Evolutionary conservation across 1,139 yeast genomes (phyloP).

Genomic region (Yamadazyma diospyri): DNA sequence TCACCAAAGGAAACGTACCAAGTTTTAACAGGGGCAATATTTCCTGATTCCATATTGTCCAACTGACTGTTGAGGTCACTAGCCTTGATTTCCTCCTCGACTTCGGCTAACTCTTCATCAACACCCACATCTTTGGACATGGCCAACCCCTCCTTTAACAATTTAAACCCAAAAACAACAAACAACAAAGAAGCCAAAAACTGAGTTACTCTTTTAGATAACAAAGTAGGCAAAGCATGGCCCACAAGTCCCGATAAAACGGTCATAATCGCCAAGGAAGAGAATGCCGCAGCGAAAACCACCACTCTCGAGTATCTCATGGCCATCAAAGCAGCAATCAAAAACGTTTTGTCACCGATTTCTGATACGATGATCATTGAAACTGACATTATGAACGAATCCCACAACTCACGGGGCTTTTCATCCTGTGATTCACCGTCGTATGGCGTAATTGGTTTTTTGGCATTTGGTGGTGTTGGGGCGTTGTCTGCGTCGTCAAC

Average conservation of each 20-base stretch:
- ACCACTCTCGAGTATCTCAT: slow-evolving; percentile 83
- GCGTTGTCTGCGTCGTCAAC: slow-evolving; percentile 28
- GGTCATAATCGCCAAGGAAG: slow-evolving; percentile 90
- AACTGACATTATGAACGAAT: slow-evolving; percentile 62
- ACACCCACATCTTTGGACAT: slow-evolving; percentile 85
- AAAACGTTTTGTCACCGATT: slow-evolving; percentile 94
- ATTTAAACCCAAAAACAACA: slow-evolving; percentile 75
- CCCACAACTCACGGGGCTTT: slow-evolving; percentile 24
- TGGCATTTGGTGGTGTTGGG: slow-evolving; percentile 26
- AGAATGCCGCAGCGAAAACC: slow-evolving; percentile 83
- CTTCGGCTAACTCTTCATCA: slow-evolving; percentile 94
- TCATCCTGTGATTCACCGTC: slow-evolving; percentile 6
- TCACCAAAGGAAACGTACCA: slow-evolving; percentile 28
- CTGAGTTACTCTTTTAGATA: slow-evolving; percentile 78
- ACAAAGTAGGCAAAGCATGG: slow-evolving; percentile 79
- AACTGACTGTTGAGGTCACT: slow-evolving; percentile 51
- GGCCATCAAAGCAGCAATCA: slow-evolving; percentile 97
- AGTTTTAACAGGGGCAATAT: slow-evolving; percentile 10
- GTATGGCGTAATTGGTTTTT: slow-evolving; percentile 23
- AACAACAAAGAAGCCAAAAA: slow-evolving; percentile 78
- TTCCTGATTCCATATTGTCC: slow-evolving; percentile 58
- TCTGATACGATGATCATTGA: slow-evolving; percentile 92
- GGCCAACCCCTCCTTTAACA: slow-evolving; percentile 73
- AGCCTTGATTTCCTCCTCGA: slow-evolving; percentile 85
- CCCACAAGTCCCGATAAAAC: slow-evolving; percentile 88